These are phyloP conservation scores for Spathaspora girioi DNA, from an alignment of 805 yeast species.

Conservation along the genomic window DNA sequence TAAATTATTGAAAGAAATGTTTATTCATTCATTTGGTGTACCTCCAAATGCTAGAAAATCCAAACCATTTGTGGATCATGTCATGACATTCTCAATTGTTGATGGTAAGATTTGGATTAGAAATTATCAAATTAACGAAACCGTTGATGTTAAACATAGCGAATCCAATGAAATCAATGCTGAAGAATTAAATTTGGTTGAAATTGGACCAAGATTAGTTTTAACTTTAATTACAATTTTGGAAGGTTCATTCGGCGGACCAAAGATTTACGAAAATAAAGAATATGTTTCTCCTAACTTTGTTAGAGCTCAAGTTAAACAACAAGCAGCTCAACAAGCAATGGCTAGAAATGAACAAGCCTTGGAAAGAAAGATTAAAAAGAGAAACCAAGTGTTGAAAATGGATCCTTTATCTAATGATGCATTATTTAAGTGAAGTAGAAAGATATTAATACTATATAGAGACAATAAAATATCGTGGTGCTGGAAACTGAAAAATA, in stretches of 20 bases:
- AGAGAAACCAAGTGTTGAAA: slow-evolving; percentile 68
- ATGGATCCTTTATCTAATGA: slow-evolving; percentile 83
- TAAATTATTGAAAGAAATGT: slow-evolving; percentile 68
- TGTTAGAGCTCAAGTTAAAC: slow-evolving; percentile 83
- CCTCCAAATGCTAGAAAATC: slow-evolving; percentile 91
- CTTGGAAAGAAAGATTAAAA: slow-evolving; percentile 66
- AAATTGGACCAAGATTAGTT: slow-evolving; percentile 95
- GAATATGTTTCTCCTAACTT: slow-evolving; percentile 95
- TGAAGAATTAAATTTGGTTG: slow-evolving; percentile 75
- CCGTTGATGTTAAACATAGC: slow-evolving; percentile 55
- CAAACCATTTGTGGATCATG: slow-evolving; percentile 95
- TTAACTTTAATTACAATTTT: slow-evolving; percentile 85
- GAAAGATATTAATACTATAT: not conserved
- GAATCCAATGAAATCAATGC: slow-evolving; percentile 37
- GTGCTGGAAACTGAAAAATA: not conserved
- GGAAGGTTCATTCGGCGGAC: slow-evolving; percentile 97
- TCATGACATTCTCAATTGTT: slow-evolving; percentile 85
- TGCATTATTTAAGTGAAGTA: slow-evolving; percentile 63
- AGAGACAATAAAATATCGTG: not conserved
- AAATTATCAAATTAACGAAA: slow-evolving; percentile 82
- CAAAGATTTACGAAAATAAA: slow-evolving; percentile 94
- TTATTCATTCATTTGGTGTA: slow-evolving; percentile 67
- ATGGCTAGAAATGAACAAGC: slow-evolving; percentile 77
- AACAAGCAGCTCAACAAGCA: slow-evolving; percentile 77
- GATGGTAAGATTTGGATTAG: slow-evolving; percentile 95